Evolutionary conservation across 352 stramenopile genomes (phyloP), one percentile per base, ranked within the genome.

Genomic region (Pythium sp.): DNA sequence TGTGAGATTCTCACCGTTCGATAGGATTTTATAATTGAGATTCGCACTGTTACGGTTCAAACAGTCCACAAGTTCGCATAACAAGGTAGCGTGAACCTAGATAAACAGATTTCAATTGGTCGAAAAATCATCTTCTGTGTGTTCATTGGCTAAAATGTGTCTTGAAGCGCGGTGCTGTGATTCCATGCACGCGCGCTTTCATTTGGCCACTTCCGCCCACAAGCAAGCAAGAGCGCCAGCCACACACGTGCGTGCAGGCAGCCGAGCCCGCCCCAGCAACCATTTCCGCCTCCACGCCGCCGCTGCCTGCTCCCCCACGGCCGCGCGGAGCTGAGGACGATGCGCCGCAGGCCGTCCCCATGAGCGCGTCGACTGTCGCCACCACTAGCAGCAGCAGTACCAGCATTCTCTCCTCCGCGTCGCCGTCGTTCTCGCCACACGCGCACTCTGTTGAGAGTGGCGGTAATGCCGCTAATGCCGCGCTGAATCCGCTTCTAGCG

Each of bases 401-500:
- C 46, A 66, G 64, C 58, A 65, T 18, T 24, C 43, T 62, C 58
- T 64, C 65, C 34, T 65, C 65, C n/a, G 36, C 70, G 62, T 73
- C 55, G 56, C 58, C 70, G 36, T 41, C 58, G 11, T 69, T 72
- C 41, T 62, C 61, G 9, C 67, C 67, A 11, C 30, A 61, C 22
- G 38, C 47, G 30, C 8, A 60, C 12, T 66, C 60, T 7, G 63
- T 46, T 1, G 22, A 65, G 24, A 28, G n/a, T 30, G 14, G 18
- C 7, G 14, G 18, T 7, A 51, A 22, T 47, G 41, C 12, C 41
- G 14, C 3, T 41, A 55, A 51, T 32, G 28, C 18, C 28, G 28
- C 56, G 46, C 75, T 85, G 22, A 86, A 86, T 58, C 81, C 81
- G 24, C 65, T 84, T 4, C 8, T 74, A 36, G 71, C 73, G 58